Base-by-base conservation (phyloP, 2,329 filamentous ascomycete genomes). In the Thermothelomyces thermophilus region DNA sequence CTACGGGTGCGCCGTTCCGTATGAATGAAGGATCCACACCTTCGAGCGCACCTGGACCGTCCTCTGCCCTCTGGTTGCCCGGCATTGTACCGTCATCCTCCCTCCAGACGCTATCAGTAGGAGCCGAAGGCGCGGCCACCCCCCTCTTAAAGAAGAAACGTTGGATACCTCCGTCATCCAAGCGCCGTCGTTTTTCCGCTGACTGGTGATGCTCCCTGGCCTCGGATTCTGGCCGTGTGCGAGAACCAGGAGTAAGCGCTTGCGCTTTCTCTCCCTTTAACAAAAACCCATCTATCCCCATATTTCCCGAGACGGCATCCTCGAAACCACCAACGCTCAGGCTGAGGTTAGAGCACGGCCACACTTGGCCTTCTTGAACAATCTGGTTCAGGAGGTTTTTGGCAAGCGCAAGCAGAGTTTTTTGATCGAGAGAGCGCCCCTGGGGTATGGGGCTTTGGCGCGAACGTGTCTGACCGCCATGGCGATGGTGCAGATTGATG, bases 261-360 rank as follows among this genome's bases (percentile, higher is more conserved):
- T 78, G 76, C 53, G 80, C 58, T 63, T 84, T 81, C 31, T 85
- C 80, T 31, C 83, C 83, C 69, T 84, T 84, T 22, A 95, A 73
- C n/a, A 98, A 73, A 62, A 96, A 97, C 1, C 80, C 76, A 39
- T 86, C 84, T 58, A 98, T 97, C 30, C 86, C 87, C 73, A 83
- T 84, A 62, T 95, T 97, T 5, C 87, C 86, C 35, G 77, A 81
- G 51, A 91, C 73, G 2, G 88, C 87, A 57, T 96, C 90, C 65
- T 97, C 90, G 57, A 97, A 96, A 0, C 89, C 90, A n/a, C 82
- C 84, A 20, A 97, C 88, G 56, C 86, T 90, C 40, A 97, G 70
- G 51, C 87, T 93, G 8, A 98, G 73, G 63, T 95, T 93, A n/a
- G 82, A 75, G 64, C 93, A 97, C 6, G 93, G 93, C 89, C 90